phyloP scores from a whole-genome alignment of 1,139 yeast genomes.

The Geotrichum reessii region DNA sequence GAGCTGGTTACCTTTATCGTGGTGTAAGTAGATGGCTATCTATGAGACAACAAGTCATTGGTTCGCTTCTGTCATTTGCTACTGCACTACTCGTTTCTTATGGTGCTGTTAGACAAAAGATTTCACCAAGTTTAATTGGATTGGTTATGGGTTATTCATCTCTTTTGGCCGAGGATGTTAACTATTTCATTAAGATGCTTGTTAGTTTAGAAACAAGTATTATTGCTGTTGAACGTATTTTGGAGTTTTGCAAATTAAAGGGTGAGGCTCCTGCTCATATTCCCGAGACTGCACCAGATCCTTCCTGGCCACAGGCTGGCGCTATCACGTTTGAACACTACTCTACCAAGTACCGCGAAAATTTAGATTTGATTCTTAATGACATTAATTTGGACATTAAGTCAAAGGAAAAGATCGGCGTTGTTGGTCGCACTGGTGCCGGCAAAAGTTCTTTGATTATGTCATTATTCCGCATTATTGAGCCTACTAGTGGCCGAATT shows the following conservation, averaged over 20 bases:
- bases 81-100: constrained; percentile 49
- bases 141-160: constrained; percentile 67
- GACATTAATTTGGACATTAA: constrained; percentile 48
- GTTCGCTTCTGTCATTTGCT: constrained; percentile 55
- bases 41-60: constrained; percentile 62
- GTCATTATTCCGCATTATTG: constrained; percentile 69
- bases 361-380: constrained; percentile 50
- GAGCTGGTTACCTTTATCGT: constrained; percentile 51
- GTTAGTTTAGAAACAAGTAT: constrained; percentile 72
- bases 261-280: constrained; percentile 50
- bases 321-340: constrained; percentile 51
- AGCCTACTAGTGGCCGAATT: constrained; percentile 53
- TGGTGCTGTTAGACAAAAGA: constrained; percentile 47
- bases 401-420: constrained; percentile 65
- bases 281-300: constrained; percentile 40
- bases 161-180: constrained; percentile 55
- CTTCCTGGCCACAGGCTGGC: constrained; percentile 60
- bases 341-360: constrained; percentile 58
- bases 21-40: constrained; percentile 69
- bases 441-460: constrained; percentile 71
- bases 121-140: constrained; percentile 68
- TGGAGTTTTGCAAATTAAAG: constrained; percentile 61
- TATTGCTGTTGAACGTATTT: constrained; percentile 69
- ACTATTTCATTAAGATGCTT: constrained; percentile 56
- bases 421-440: constrained; percentile 84